Evolutionary conservation across 345 rosid species (phyloP), one percentile per base, ranked within the genome.

Genomic region (Arabidopsis thaliana): DNA sequence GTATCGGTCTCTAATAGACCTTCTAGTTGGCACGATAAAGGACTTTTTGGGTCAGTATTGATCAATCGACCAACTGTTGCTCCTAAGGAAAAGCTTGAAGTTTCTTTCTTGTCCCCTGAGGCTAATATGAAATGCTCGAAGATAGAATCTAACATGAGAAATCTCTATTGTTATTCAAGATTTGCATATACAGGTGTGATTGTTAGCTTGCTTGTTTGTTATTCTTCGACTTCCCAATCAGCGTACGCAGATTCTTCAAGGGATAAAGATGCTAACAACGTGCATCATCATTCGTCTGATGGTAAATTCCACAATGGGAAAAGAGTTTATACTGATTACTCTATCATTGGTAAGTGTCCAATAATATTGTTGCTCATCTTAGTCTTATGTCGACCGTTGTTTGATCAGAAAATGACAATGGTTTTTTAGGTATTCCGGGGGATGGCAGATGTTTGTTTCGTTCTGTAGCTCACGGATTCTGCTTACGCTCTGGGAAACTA

Each of bases 381-480:
- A 37, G 6, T 33, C 13, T 14, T 1, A 0, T 64, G 44, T 7
- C 2, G 37, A 25, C 34, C 34, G 22, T 59, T 45, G 32, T 37
- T 65, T 1, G 51, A 25, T 45, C 2, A 32, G 32, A 42, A 20
- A 53, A 46, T 57, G 60, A 53, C 50, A 48, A 40, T 62, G 53
- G 22, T 40, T 8, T 8, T 85, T 69, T 83, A 92, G 99, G 97
- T 72, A 87, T 95, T 62, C 99, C 97, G 44, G 97, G 99, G 52
- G 97, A 95, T 83, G 99, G 99, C 23, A 84, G 99, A 60, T 95
- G 99, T 67, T 82, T 95, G 87, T 95, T 95, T 74, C 93, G 99
- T 23, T 89, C 99, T 38, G 93, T 95, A 59, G 90, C 87, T 74
- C 97, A 91, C 24, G 99, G 88, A 14, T 89, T 92, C 74, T 90